phyloP scores from a whole-genome alignment of 495 filamentous ascomycete genomes.

The Lasiosphaeria ovina region DNA sequence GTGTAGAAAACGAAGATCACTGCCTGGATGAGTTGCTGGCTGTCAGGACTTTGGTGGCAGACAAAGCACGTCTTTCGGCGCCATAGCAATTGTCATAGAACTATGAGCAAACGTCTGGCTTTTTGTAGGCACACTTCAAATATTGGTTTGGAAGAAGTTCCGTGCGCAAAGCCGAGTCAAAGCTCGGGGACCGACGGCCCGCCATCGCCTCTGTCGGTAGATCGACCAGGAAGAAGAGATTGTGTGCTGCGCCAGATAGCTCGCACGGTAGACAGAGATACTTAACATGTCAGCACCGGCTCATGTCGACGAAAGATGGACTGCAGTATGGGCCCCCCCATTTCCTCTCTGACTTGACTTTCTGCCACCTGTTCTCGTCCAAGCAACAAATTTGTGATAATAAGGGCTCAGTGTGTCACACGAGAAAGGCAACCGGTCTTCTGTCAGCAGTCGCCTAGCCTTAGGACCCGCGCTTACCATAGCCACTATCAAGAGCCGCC shows the following conservation, averaged over 20 bases:
- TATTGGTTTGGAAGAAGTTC: too few relatives aligned
- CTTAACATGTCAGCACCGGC: not conserved
- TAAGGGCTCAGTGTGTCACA: not conserved
- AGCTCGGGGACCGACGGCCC: not conserved
- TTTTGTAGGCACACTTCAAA: too few relatives aligned
- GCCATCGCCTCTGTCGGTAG: not conserved
- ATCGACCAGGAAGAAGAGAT: not conserved
- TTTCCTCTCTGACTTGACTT: not conserved
- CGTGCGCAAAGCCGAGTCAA: too few relatives aligned
- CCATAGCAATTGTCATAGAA: too few relatives aligned
- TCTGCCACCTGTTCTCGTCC: not conserved
- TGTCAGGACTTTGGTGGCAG: too few relatives aligned
- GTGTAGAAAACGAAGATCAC: not conserved
- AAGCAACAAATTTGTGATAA: not conserved
- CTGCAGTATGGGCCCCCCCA: not conserved
- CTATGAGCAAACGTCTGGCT: too few relatives aligned
- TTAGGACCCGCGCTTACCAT: not conserved
- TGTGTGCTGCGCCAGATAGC: not conserved
- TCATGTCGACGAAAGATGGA: not conserved
- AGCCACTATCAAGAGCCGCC: slow-evolving; percentile 1
- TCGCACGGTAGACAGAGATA: not conserved
- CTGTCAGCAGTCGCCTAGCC: not conserved
- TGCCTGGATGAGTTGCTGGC: not conserved
- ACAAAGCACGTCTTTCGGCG: too few relatives aligned
- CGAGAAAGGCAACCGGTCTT: not conserved